Evolutionary conservation across 2,329 filamentous ascomycete species (phyloP), one percentile per base, ranked within the genome.

Genomic region (Xylariaceae sp.): DNA sequence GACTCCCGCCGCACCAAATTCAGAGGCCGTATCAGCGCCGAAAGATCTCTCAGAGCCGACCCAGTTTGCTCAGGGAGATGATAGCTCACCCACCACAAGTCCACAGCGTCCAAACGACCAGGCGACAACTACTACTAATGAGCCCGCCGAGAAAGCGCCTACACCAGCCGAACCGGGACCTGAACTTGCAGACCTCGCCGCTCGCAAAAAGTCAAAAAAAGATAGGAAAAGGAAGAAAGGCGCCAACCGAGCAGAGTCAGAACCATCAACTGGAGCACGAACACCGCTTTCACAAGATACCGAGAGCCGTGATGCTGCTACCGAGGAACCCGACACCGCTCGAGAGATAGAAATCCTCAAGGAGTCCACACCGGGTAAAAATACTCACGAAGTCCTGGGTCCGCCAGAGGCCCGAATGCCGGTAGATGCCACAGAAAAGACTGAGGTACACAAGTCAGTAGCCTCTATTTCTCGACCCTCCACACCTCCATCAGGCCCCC

Each of bases 191-290:
- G 24, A 43, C n/a, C 41, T 38, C 11, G 30, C 43, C n/a, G 37
- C 42, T 18, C 51, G 46, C 31, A 63, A 64, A 45, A 63, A 48
- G 32, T 50, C 50, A 13, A 65, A 65, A 47, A 65, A 65, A 39
- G 51, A 57, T 39, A 62, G 61, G 51, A 63, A 62, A 54, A 62
- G 48, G 56, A 64, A 57, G 48, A 54, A 59, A 41, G 27, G 46
- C 36, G 36, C 50, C 14, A 36, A 30, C 24, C 44, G 48, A 28
- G 14, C 46, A 11, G 54, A 54, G n/a, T 44, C 43, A n/a, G 52
- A 52, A 35, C 17, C 43, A 38, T 19, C 18, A 23, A 50, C 46
- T 16, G 47, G 34, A 23, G 31, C 15, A 17, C 47, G 50, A 35
- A 50, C 40, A 27, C 43, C 48, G 7, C 30, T 36, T 21, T 33